A percentile compares a stretch with the other conserved stretches of the same genome.
These are phyloP conservation scores for Podila clonocystis DNA, from an alignment of 192 early-diverging fungal genomes.

Conservation along the genomic window DNA sequence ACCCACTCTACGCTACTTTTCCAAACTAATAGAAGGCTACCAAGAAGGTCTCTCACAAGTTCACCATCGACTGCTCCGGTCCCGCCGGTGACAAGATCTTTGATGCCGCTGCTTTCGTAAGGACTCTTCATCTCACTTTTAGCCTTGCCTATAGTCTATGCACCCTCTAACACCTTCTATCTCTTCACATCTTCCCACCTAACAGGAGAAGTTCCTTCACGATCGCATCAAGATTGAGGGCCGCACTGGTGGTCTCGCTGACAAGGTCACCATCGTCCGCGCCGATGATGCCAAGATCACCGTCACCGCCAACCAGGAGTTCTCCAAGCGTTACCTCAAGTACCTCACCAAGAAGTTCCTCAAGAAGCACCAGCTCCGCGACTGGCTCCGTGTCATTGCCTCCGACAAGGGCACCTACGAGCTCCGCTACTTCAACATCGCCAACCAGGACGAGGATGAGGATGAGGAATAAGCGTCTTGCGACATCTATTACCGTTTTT, in stretches of 20 bases:
- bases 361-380: constrained; percentile 99
- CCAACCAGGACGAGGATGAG: constrained; percentile 76
- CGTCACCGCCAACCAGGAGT: constrained; percentile 78
- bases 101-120: constrained; percentile 92
- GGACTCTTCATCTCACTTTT: constrained; percentile 31
- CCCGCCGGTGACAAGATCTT: constrained; percentile 97
- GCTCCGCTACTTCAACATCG: constrained; percentile 96
- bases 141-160: background rate
- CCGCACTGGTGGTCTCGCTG: constrained; percentile 95
- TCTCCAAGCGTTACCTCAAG: constrained; percentile 99
- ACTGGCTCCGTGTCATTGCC: constrained; percentile 97
- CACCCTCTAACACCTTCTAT: background rate
- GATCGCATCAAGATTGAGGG: constrained; percentile 98
- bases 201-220: constrained; percentile 96
- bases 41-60: constrained; percentile 80
- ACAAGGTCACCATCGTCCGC: constrained; percentile 86
- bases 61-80: constrained; percentile 92
- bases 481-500: background rate
- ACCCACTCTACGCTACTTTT: background rate
- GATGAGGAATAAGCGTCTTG: constrained; percentile 69
- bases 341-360: constrained; percentile 99
- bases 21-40: constrained; percentile 46
- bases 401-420: constrained; percentile 90
- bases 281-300: constrained; percentile 76
- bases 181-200: background rate